Conservation (phyloP, 2,329 filamentous ascomycete genomes). For the Xylaria sp. region DNA sequence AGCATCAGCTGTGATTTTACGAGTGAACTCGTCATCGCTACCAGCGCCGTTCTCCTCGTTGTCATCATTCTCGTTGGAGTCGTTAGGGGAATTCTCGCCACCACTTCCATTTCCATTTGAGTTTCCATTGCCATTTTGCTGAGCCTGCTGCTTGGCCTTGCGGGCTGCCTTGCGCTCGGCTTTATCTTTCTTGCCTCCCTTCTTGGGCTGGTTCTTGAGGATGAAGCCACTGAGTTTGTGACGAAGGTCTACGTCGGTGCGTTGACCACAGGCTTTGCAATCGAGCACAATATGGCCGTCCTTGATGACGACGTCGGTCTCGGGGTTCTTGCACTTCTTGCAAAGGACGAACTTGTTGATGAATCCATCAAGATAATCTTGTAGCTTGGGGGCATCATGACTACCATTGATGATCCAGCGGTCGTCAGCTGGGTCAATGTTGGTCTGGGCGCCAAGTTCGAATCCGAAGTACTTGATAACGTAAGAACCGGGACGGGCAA, state of each 20-base stretch:
- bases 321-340: slow-evolving; percentile 99
- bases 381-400: slow-evolving; percentile 93
- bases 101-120: slow-evolving; percentile 65
- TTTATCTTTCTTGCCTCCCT: slow-evolving; percentile 94
- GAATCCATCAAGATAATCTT: slow-evolving; percentile 98
- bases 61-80: slow-evolving; percentile 64
- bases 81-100: slow-evolving; percentile 72
- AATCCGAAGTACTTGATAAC: slow-evolving; percentile 99
- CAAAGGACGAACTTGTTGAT: slow-evolving; percentile 99
- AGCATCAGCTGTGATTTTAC: slow-evolving; percentile 76
- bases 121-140: slow-evolving; percentile 63
- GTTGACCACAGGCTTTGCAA: slow-evolving; percentile 98
- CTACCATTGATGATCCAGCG: slow-evolving; percentile 99
- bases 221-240: slow-evolving; percentile 98
- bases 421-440: slow-evolving; percentile 95
- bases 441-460: slow-evolving; percentile 98
- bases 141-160: slow-evolving; percentile 82
- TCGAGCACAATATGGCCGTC: slow-evolving; percentile 91
- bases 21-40: slow-evolving; percentile 92
- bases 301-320: slow-evolving; percentile 96
- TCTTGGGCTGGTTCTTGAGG: slow-evolving; percentile 91
- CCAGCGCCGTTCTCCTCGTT: slow-evolving; percentile 72
- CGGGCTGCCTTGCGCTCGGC: slow-evolving; percentile 90
- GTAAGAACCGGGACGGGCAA: slow-evolving; percentile 91
- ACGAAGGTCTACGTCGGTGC: slow-evolving; percentile 88